A percentile compares a stretch with the other conserved stretches of the same genome.
Evolutionary conservation across 2,329 filamentous ascomycete genomes (phyloP).

Genomic region (Exophiala phaeomuriformis): DNA sequence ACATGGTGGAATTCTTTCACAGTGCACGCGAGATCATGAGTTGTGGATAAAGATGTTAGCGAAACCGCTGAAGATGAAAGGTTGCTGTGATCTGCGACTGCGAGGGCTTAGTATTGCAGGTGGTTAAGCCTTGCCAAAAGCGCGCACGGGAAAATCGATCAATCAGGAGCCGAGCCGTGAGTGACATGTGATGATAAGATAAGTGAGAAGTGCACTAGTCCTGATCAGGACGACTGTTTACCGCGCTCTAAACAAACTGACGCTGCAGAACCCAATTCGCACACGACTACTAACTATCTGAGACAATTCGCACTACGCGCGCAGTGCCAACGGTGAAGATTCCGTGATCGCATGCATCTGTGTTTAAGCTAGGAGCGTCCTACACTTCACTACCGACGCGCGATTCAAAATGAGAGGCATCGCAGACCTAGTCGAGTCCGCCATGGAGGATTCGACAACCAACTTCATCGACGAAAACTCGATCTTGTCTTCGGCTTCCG

Average conservation of each 20-base stretch:
- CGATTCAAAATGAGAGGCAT: constrained; percentile 31
- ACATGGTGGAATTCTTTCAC: background rate
- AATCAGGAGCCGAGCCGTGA: too few relatives aligned
- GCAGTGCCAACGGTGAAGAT: too few relatives aligned
- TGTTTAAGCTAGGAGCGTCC: background rate
- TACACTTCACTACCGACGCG: background rate
- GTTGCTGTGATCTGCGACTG: background rate
- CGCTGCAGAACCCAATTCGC: too few relatives aligned
- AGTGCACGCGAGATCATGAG: background rate
- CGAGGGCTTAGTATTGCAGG: background rate
- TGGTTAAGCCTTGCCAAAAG: too few relatives aligned
- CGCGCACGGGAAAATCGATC: too few relatives aligned
- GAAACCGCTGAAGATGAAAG: background rate
- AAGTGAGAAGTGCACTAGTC: background rate
- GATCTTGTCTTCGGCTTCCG: constrained; percentile 24
- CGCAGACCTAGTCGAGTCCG: constrained; percentile 43
- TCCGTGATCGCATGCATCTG: too few relatives aligned
- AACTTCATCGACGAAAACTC: constrained; percentile 32
- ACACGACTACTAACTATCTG: too few relatives aligned
- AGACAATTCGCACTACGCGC: too few relatives aligned
- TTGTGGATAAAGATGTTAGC: background rate
- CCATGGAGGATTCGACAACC: constrained; percentile 36
- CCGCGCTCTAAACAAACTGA: background rate
- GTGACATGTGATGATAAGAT: background rate
- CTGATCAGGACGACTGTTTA: constrained; percentile 1